Conservation (phyloP, 1,284 basidiomycete species). For the Serendipita sp. region DNA sequence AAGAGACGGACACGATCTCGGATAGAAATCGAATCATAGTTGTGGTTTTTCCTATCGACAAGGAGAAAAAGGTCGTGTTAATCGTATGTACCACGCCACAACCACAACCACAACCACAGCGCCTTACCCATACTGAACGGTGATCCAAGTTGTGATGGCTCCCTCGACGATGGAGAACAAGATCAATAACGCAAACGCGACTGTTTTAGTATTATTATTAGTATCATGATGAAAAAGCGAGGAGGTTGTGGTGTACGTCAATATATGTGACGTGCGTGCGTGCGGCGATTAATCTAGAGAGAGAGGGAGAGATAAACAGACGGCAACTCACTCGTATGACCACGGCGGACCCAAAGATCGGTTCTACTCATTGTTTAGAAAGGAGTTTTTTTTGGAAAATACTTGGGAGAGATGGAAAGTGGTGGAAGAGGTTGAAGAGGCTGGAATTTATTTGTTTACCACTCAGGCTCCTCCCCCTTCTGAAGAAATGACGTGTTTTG, state of each 20-base stretch:
- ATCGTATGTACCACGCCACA: neutral
- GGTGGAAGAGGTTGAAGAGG: neutral
- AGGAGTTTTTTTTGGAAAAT: neutral
- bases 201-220: slow-evolving; percentile 19
- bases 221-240: neutral
- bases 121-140: slow-evolving; percentile 34
- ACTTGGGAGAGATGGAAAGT: neutral
- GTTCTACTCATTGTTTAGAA: slow-evolving; percentile 17
- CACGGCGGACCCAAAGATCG: slow-evolving; percentile 30
- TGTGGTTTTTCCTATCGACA: slow-evolving; percentile 25
- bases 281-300: too few relatives aligned
- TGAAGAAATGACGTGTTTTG: too few relatives aligned
- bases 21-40: slow-evolving; percentile 34
- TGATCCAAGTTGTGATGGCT: slow-evolving; percentile 54
- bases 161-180: slow-evolving; percentile 48
- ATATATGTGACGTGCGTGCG: neutral
- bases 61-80: too few relatives aligned
- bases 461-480: neutral
- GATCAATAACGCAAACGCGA: slow-evolving; percentile 38
- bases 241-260: too few relatives aligned
- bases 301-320: neutral
- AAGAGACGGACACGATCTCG: slow-evolving; percentile 50
- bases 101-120: neutral
- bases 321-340: slow-evolving; percentile 35
- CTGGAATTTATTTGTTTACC: neutral